phyloP scores from a whole-genome alignment of 2,329 filamentous ascomycete species.

The Aspergillus clavatus region DNA sequence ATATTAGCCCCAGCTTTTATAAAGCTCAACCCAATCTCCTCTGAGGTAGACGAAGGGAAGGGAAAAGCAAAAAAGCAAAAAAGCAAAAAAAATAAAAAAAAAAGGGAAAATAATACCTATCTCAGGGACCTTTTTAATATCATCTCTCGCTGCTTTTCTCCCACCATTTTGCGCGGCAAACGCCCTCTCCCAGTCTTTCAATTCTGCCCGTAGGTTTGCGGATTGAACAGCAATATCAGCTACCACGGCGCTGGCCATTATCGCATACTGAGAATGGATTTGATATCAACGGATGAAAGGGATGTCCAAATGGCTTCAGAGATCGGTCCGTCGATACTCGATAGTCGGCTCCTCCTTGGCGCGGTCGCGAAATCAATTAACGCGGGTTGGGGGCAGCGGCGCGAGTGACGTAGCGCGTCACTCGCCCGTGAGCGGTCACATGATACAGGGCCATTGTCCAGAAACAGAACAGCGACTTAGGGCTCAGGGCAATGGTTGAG shows the following conservation, averaged over 20 bases:
- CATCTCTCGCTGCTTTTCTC: conserved; percentile 42
- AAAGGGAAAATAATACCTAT: conserved; percentile 34
- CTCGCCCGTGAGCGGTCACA: not conserved
- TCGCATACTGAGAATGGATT: conserved; percentile 16
- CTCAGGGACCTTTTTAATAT: conserved; percentile 44
- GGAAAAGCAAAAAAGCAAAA: too few species aligned
- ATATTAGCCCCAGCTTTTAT: not conserved
- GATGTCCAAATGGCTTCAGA: too few species aligned
- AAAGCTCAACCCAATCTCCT: not conserved
- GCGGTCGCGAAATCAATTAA: conserved; percentile 29
- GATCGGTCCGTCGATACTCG: too few species aligned
- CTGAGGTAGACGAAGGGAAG: too few species aligned
- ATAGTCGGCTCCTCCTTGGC: conserved; percentile 12
- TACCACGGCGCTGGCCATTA: conserved; percentile 23
- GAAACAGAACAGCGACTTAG: not conserved
- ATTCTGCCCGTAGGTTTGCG: conserved; percentile 35
- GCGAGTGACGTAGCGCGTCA: conserved; percentile 23
- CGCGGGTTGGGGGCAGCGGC: conserved; percentile 15
- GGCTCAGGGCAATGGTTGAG: not conserved
- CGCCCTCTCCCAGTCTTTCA: conserved; percentile 46
- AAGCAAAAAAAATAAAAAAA: too few species aligned
- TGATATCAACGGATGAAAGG: not conserved
- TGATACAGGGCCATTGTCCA: not conserved
- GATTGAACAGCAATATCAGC: conserved; percentile 26
- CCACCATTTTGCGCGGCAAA: conserved; percentile 42